Evolutionary conservation across 495 filamentous ascomycete genomes (phyloP), one percentile per base, ranked within the genome.

Genomic region (Antarctomyces pellizariae): DNA sequence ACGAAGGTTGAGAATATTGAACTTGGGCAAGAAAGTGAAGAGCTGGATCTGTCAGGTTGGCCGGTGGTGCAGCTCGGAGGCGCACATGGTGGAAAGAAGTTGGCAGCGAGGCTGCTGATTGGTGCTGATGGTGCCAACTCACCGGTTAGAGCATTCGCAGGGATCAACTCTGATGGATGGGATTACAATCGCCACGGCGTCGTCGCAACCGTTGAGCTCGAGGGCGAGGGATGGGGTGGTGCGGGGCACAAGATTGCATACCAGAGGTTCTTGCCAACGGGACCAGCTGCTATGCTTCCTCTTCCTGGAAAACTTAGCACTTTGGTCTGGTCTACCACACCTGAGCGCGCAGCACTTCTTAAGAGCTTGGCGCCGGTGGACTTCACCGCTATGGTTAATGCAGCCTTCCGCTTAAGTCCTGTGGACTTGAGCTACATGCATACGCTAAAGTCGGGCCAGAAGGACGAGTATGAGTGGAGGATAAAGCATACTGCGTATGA

Each of bases 111-210:
- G 15, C 58, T 99, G 2, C 60, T 99, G 3, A 67, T 99, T 8
- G 86, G 86, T 4, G 89, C 89, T 8, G 86, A 99, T 41, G 86
- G 86, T 7, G 73, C 79, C 10, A 92, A 91, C 46, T 86, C 78
- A 44, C 89, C 86, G 10, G 86, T 95, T 8, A 71, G 86, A 22
- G 62, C 63, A 2, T 99, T 91, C 42, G 79, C 84, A 4, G 73
- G 71, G 18, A 93, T 95, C 38, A 48, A 67, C 25, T 74, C 70
- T 16, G 57, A 67, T 2, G 86, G 89, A 12, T 99, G 83, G 79
- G 89, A 95, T 46, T 99, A 95, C 52, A 62, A 66, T 25, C 62
- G 78, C 12, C 72, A 90, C 45, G 86, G 89, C 10, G 62, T 95
- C 5, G 86, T 99, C 8, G 86, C 86, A 33, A 86, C 82, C 0